These are phyloP conservation scores for Gastrolobium villosum DNA, from an alignment of 306 rosid species.

Conservation along the genomic window DNA sequence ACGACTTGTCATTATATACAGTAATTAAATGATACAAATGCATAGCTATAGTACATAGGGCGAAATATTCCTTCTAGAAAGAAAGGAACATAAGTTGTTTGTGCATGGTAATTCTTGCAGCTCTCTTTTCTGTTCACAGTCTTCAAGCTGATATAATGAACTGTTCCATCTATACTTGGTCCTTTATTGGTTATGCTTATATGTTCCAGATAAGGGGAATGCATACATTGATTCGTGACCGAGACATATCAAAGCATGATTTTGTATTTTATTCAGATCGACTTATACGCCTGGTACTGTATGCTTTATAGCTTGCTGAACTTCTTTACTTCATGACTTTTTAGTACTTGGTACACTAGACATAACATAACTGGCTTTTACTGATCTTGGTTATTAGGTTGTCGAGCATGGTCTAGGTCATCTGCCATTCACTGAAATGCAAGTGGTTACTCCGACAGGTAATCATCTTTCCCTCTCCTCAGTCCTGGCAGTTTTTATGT, in stretches of 20 bases:
- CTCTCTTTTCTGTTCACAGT: conserved; percentile 1
- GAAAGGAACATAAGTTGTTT: conserved; percentile 5
- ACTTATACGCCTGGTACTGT: conserved; percentile 88
- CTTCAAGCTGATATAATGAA: conserved; percentile 32
- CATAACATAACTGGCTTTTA: conserved; percentile 36
- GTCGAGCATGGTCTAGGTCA: conserved; percentile 99
- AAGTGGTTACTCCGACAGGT: conserved; percentile 97
- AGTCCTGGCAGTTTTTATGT: conserved; percentile 6
- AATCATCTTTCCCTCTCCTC: conserved; percentile 31
- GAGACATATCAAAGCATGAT: conserved; percentile 92
- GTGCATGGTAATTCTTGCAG: conserved; percentile 32
- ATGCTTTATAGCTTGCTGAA: conserved; percentile 30
- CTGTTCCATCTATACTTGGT: conserved; percentile 26
- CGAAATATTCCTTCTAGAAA: conserved; percentile 19
- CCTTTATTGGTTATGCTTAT: conserved; percentile 51
- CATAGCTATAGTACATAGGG: background rate
- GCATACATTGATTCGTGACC: conserved; percentile 96
- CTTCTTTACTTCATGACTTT: conserved; percentile 39
- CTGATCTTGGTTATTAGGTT: conserved; percentile 65
- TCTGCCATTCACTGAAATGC: conserved; percentile 97
- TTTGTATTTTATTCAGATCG: conserved; percentile 97
- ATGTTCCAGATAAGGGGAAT: conserved; percentile 89
- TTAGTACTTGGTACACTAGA: conserved; percentile 26
- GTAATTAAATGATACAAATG: conserved; percentile 1
- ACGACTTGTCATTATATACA: background rate